phyloP scores from a whole-genome alignment of 225 moss, liverwort and hornwort species.

The Marchantia paleacea region DNA sequence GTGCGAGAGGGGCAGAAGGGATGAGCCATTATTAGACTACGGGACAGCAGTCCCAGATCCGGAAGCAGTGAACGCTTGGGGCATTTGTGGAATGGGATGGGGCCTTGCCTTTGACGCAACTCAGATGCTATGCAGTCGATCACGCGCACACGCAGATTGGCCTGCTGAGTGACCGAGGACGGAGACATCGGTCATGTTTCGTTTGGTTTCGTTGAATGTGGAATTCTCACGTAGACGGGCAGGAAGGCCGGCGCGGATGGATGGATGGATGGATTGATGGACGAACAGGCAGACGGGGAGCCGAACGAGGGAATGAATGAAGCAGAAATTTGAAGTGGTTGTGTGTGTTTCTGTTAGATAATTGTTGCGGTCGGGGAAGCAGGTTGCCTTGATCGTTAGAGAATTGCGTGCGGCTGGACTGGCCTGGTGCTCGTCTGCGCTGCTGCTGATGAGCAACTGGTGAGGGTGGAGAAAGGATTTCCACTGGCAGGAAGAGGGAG shows the following conservation, averaged over 20 bases:
- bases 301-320: background rate
- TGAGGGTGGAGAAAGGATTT: background rate
- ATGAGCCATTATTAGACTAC: background rate
- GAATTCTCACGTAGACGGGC: background rate
- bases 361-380: background rate
- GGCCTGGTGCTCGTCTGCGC: background rate
- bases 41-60: background rate
- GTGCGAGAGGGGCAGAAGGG: background rate
- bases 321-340: conserved; percentile 1
- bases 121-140: background rate
- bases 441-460: too few species aligned
- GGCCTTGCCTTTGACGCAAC: background rate
- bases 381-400: background rate
- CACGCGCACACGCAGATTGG: background rate
- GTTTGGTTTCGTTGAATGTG: background rate
- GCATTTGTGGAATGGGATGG: too few species aligned
- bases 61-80: background rate
- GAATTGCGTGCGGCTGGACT: background rate
- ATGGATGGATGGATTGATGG: background rate
- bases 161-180: background rate
- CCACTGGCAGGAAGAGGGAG: background rate
- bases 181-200: background rate
- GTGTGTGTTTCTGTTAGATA: background rate
- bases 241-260: background rate
- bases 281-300: background rate